Evolutionary conservation across 1,139 yeast species (phyloP).

Genomic region (Taphrina wiesneri): DNA sequence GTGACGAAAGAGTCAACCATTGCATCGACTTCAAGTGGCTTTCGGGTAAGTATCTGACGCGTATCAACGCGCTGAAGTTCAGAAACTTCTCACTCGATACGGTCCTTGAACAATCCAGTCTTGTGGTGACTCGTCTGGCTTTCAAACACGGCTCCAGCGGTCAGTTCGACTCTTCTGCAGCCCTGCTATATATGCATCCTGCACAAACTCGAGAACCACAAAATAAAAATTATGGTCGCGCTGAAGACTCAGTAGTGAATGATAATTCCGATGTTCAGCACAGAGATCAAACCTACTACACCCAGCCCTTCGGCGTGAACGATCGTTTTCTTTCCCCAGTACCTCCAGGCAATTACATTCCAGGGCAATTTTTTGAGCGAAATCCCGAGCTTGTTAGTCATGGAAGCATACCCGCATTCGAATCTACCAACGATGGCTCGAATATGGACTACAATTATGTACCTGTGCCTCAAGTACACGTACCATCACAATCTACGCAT

Average conservation of each 20-base stretch:
- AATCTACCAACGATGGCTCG: neutral
- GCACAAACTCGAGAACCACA: neutral
- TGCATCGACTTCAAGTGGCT: neutral
- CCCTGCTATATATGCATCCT: neutral
- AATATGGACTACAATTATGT: constrained; percentile 1
- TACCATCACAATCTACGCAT: constrained; percentile 1
- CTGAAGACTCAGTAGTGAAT: neutral
- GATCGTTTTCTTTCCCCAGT: neutral
- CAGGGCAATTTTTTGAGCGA: neutral
- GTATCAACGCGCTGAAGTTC: neutral
- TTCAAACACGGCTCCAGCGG: neutral
- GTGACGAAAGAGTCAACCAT: neutral
- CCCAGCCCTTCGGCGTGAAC: neutral
- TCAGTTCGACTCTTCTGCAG: neutral
- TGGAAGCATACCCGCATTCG: neutral
- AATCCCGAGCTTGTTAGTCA: neutral
- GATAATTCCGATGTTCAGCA: neutral
- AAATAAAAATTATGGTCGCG: constrained; percentile 2
- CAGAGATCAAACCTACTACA: neutral
- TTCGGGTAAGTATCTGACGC: neutral
- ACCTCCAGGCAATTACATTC: neutral
- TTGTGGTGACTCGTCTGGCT: neutral
- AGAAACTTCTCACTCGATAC: neutral
- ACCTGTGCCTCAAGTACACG: neutral
- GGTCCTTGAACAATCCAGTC: neutral